Conservation (phyloP, 352 stramenopile species). For the Phytophthora kernoviae region DNA sequence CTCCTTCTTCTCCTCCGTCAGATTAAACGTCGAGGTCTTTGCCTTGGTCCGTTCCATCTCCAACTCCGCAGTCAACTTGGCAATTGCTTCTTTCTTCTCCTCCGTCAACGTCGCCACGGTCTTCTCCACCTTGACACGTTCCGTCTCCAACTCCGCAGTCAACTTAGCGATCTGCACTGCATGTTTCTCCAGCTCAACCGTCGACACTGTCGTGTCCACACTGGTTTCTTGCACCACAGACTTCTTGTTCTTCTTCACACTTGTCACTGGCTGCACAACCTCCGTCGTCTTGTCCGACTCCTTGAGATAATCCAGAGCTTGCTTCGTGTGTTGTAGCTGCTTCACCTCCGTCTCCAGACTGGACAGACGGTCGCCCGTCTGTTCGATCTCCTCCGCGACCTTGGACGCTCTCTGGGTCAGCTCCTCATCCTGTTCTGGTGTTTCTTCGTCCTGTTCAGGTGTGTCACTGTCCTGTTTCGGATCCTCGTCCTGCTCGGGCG, state of each 20-base stretch:
- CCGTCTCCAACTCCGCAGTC: conserved; percentile 1
- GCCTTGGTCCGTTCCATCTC: conserved; percentile 25
- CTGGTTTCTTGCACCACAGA: conserved; percentile 1
- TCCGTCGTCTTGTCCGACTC: conserved; percentile 16
- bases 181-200: conserved; percentile 21
- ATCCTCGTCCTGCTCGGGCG: conserved; percentile 3
- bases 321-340: conserved; percentile 46
- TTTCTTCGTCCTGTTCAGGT: not conserved
- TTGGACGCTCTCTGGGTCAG: conserved; percentile 16
- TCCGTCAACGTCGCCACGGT: not conserved
- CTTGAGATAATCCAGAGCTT: conserved; percentile 36
- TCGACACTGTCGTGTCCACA: not conserved
- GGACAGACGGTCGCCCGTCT: conserved; percentile 33
- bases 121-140: conserved; percentile 2
- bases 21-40: conserved; percentile 15
- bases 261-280: no score
- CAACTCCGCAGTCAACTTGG: conserved; percentile 20
- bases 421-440: conserved; percentile 10
- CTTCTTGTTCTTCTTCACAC: conserved; percentile 18
- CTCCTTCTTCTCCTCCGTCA: conserved; percentile 31
- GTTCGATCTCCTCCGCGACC: conserved; percentile 18
- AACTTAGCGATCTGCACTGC: not conserved
- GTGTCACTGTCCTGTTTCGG: not conserved
- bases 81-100: conserved; percentile 19
- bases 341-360: conserved; percentile 40